Base-by-base conservation (phyloP, 2,329 filamentous ascomycete genomes). In the Stachybotrys echinatus region DNA sequence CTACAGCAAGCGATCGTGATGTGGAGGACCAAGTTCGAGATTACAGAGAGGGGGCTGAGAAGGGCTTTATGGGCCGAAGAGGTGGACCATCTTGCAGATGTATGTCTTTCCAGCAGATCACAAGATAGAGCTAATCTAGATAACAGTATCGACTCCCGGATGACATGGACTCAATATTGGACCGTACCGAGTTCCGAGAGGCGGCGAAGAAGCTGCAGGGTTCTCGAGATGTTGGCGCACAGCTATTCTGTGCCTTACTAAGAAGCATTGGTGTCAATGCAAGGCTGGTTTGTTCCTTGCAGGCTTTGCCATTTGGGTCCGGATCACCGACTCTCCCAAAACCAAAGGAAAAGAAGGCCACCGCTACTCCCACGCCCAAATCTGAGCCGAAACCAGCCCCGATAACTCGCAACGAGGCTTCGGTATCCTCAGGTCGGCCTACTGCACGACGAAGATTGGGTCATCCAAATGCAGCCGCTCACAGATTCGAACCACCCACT, bases 211-310 rank as follows among this genome's bases (percentile, higher is more conserved):
- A 71, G 5, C 68, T 95, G 18, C 74, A 84, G 55, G 95, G 92
- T 1, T 97, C 92, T 8, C 83, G 92, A 55, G 94, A 99, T 65
- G 77, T 95, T 10, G 94, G 92, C 1, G 88, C 90, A 2, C 92
- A 97, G 64, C 67, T 99, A 0, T 96, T 95, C 61, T 97, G 94
- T 65, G 88, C 92, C 3, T 69, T 97, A 27, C 75, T 99, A 4
- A 84, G 94, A 18, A 81, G 84, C n/a, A 83, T 80, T n/a, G 91
- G 89, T 3, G 83, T 97, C 6, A 83, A 90, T 54, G 78, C 89
- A 5, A 81, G 94, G 12, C 75, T 99, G 5, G 88, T 97, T 1
- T 96, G 91, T 66, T 99, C 94, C 5, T 72, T 99, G 4, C 94
- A 99, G 57, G 83, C 86, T 2, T 74, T 99, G 1, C 78, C 88